Conservation (phyloP, 2,329 filamentous ascomycete genomes). For the Claviceps africana region DNA sequence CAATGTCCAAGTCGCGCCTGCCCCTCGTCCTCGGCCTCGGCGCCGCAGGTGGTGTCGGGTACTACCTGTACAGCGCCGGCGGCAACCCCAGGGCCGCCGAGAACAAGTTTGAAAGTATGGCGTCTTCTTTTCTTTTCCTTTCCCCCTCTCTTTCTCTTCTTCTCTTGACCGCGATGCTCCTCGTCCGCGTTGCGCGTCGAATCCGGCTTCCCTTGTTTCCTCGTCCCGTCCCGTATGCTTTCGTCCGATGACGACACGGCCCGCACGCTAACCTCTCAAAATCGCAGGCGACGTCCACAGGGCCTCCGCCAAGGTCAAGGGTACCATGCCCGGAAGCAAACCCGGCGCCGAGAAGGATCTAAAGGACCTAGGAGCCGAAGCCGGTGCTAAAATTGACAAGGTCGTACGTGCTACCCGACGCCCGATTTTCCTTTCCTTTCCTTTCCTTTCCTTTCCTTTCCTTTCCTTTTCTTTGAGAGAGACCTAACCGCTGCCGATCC, state of each 20-base stretch:
- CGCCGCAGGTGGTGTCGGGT: slow-evolving; percentile 57
- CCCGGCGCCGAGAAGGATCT: slow-evolving; percentile 51
- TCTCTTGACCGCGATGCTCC: neutral
- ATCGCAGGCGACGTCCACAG: slow-evolving; percentile 64
- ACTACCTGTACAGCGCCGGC: slow-evolving; percentile 84
- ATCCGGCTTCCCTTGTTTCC: neutral
- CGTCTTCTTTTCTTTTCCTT: neutral
- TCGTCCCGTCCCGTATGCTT: no score
- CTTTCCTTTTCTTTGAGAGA: neutral
- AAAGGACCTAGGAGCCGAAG: slow-evolving; percentile 30
- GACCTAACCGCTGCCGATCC: neutral
- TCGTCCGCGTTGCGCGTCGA: neutral
- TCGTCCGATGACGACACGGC: neutral
- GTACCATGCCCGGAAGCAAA: slow-evolving; percentile 47
- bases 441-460: neutral
- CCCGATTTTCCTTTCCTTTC: neutral
- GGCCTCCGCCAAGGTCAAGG: slow-evolving; percentile 51
- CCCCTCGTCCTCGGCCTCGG: slow-evolving; percentile 44
- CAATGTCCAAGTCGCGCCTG: slow-evolving; percentile 33
- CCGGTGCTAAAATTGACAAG: slow-evolving; percentile 53
- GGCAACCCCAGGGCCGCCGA: slow-evolving; percentile 70
- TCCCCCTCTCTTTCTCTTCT: neutral
- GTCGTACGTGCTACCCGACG: slow-evolving; percentile 39
- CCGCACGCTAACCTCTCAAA: neutral
- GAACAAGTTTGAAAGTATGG: slow-evolving; percentile 67